These are phyloP conservation scores for Zoysia matrella DNA, from an alignment of 202 grass and related monocot species.

Conservation along the genomic window DNA sequence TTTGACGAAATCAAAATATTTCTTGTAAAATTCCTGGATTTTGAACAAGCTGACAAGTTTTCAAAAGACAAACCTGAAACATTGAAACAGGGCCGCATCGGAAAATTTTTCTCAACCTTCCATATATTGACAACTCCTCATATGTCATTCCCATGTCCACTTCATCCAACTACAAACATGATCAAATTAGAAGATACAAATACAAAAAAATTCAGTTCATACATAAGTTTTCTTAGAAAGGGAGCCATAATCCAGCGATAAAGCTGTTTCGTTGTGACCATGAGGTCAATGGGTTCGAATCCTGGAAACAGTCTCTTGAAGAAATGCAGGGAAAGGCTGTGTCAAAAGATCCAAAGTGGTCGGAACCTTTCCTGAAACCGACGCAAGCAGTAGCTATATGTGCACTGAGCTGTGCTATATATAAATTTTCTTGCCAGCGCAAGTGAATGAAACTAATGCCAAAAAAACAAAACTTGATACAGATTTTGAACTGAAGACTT, in stretches of 20 bases:
- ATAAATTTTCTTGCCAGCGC: background rate
- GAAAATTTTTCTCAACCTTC: constrained; percentile 98
- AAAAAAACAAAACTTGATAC: background rate
- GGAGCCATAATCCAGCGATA: too few relatives aligned
- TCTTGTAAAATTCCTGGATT: background rate
- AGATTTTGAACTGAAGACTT: background rate
- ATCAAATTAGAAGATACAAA: constrained; percentile 29
- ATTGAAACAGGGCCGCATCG: constrained; percentile 92
- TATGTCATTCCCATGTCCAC: constrained; percentile 99
- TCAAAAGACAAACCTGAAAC: constrained; percentile 80
- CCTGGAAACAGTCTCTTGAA: too few relatives aligned
- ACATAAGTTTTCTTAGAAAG: background rate
- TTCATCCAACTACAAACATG: constrained; percentile 85
- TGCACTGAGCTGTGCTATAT: background rate
- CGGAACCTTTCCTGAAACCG: too few relatives aligned
- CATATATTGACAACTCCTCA: constrained; percentile 92
- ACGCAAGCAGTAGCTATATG: too few relatives aligned
- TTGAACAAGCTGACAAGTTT: background rate
- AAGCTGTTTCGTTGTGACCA: too few relatives aligned
- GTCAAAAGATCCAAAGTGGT: too few relatives aligned
- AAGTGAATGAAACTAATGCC: background rate
- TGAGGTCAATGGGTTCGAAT: too few relatives aligned
- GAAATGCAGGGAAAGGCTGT: too few relatives aligned
- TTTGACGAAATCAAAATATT: background rate
- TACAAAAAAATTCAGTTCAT: background rate